phyloP scores from a whole-genome alignment of 2,329 filamentous ascomycete species.

The Ophiocordyceps camponoti-rufipedis region DNA sequence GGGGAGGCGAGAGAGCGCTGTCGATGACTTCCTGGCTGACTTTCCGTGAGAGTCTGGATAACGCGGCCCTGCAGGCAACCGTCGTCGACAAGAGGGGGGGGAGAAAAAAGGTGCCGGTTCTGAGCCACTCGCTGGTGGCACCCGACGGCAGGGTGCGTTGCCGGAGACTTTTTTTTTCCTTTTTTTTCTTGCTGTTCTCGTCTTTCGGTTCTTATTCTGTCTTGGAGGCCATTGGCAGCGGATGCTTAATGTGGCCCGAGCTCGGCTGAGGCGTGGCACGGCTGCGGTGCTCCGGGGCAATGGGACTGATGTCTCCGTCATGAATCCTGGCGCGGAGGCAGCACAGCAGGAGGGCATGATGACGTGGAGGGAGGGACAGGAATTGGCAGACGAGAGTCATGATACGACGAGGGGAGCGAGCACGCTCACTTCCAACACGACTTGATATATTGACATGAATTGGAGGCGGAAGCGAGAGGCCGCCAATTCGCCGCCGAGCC shows the following conservation, averaged over 20 bases:
- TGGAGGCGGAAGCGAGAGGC: too few relatives aligned
- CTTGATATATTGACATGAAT: too few relatives aligned
- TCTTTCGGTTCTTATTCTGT: too few relatives aligned
- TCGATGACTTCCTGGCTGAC: slow-evolving; percentile 11
- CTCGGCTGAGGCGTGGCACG: too few relatives aligned
- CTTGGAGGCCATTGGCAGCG: too few relatives aligned
- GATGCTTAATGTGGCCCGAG: too few relatives aligned
- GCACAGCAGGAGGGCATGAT: not conserved
- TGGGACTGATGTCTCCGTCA: too few relatives aligned
- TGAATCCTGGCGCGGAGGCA: not conserved
- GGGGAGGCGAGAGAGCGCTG: slow-evolving; percentile 20
- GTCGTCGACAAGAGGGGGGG: too few relatives aligned
- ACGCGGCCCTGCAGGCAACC: slow-evolving; percentile 2
- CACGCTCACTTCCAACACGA: too few relatives aligned
- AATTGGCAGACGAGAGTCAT: not conserved
- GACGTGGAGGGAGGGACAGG: not conserved
- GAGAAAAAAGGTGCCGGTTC: not conserved
- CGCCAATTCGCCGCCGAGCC: too few relatives aligned
- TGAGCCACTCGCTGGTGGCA: not conserved
- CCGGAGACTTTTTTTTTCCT: not conserved
- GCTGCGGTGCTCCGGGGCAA: too few relatives aligned
- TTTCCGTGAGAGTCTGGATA: slow-evolving; percentile 2
- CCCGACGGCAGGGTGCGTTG: not conserved
- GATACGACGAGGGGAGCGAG: too few relatives aligned
- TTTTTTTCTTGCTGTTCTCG: not conserved